Evolutionary conservation across 2,329 filamentous ascomycete species (phyloP).

Genomic region (Tympanopsis confertula): DNA sequence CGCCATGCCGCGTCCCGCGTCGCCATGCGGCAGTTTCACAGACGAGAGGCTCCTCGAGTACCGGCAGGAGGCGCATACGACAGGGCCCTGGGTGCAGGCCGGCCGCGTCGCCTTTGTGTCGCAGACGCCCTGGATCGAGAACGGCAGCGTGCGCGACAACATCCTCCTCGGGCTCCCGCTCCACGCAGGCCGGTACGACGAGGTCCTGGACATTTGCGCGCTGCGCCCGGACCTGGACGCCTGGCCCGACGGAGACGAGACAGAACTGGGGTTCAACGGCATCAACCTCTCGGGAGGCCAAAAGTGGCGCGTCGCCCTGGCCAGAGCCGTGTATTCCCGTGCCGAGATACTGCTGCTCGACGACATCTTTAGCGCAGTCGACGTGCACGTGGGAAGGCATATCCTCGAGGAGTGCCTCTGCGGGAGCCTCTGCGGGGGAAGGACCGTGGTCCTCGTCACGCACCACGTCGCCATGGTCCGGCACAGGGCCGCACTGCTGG

Average conservation of each 20-base stretch:
- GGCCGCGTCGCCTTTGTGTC: constrained; percentile 22
- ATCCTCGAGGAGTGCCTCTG: background rate
- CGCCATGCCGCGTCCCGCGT: constrained; percentile 6
- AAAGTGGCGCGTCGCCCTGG: constrained; percentile 30
- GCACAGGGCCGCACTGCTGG: no score
- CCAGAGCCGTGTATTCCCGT: constrained; percentile 30
- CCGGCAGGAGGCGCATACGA: no score
- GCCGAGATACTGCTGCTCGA: constrained; percentile 23
- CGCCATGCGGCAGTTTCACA: constrained; percentile 8
- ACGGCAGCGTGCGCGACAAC: constrained; percentile 21
- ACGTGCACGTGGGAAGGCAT: background rate
- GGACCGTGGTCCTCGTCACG: background rate
- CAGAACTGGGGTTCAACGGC: constrained; percentile 28
- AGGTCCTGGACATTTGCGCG: constrained; percentile 32
- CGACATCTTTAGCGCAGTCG: background rate
- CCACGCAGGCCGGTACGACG: constrained; percentile 26
- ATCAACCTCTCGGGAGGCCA: constrained; percentile 32
- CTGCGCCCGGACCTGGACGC: constrained; percentile 28
- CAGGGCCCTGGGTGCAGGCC: constrained; percentile 18
- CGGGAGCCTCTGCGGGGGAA: background rate
- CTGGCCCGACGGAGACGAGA: constrained; percentile 27
- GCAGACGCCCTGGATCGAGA: constrained; percentile 7
- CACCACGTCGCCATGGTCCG: no score
- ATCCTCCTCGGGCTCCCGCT: constrained; percentile 30
- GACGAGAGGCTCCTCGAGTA: no score